Percentiles rank a stretch among this genome's conserved stretches.
Evolutionary conservation across 176 grass and related monocot genomes (phyloP).

Genomic region (Carex littledalei): DNA sequence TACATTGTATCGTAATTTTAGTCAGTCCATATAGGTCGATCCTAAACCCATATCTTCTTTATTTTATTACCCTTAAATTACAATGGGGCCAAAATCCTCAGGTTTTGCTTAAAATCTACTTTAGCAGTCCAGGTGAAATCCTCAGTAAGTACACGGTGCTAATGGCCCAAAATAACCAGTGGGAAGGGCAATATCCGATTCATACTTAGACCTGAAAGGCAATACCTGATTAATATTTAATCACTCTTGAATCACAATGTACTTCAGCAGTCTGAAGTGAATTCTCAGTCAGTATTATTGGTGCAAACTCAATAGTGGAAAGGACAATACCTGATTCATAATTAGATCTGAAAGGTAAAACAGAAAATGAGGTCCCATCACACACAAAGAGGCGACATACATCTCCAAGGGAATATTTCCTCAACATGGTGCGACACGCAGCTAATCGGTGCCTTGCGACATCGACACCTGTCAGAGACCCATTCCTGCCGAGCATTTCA

Average conservation of each 20-base stretch:
- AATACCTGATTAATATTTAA: background rate
- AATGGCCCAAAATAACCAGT: background rate
- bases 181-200: background rate
- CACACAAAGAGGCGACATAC: conserved; percentile 74
- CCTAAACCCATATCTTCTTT: background rate
- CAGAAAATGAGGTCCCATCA: conserved; percentile 80
- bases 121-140: background rate
- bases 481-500: conserved; percentile 62
- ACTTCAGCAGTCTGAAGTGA: background rate
- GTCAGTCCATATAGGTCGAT: background rate
- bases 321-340: conserved; percentile 9
- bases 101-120: too few species aligned
- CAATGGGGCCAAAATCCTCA: background rate
- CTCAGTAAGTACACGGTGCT: background rate
- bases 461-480: conserved; percentile 92
- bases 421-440: conserved; percentile 85
- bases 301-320: conserved; percentile 20
- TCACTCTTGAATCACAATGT: background rate
- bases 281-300: background rate
- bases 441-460: conserved; percentile 77
- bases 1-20: background rate
- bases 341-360: conserved; percentile 45
- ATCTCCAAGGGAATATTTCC: conserved; percentile 83
- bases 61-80: background rate
- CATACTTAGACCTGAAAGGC: background rate